These are phyloP conservation scores for Termitomyces sp. DNA, from an alignment of 768 basidiomycete genomes.

Conservation along the genomic window DNA sequence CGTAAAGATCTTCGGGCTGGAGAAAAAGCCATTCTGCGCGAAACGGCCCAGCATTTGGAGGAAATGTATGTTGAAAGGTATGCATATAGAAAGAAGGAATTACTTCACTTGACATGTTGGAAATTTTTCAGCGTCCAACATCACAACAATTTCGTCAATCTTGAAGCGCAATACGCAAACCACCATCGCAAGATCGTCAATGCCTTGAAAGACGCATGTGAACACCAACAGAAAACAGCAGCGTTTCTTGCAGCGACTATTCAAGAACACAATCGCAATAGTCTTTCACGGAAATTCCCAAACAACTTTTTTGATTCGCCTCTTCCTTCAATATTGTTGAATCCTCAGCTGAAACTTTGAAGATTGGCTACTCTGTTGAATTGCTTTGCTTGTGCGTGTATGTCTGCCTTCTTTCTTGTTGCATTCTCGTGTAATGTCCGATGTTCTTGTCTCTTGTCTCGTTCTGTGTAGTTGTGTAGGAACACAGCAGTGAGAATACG, in stretches of 20 bases:
- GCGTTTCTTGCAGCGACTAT: constrained; percentile 33
- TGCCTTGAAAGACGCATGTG: constrained; percentile 39
- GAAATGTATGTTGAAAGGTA: constrained; percentile 44
- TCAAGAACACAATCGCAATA: constrained; percentile 44
- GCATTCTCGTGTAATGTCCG: not conserved
- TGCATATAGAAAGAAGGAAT: not conserved
- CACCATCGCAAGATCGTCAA: constrained; percentile 35
- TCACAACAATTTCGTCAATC: constrained; percentile 50
- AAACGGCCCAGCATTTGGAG: constrained; percentile 39
- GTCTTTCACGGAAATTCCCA: constrained; percentile 49
- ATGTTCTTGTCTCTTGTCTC: not conserved
- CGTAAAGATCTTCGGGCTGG: constrained; percentile 40
- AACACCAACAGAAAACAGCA: constrained; percentile 32
- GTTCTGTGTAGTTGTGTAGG: not conserved
- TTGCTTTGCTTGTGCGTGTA: not conserved
- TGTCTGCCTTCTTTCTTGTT: not conserved
- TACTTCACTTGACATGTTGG: not conserved
- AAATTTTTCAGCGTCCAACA: constrained; percentile 35
- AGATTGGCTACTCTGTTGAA: not conserved
- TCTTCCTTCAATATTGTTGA: constrained; percentile 19
- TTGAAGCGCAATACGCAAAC: constrained; percentile 50
- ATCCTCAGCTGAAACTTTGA: constrained; percentile 14
- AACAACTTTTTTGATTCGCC: constrained; percentile 33
- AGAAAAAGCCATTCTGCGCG: constrained; percentile 42
- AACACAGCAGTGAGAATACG: not conserved